These are phyloP conservation scores for Mycosphaerelloides madeirae DNA, from an alignment of 2,329 filamentous ascomycete species.

Conservation along the genomic window DNA sequence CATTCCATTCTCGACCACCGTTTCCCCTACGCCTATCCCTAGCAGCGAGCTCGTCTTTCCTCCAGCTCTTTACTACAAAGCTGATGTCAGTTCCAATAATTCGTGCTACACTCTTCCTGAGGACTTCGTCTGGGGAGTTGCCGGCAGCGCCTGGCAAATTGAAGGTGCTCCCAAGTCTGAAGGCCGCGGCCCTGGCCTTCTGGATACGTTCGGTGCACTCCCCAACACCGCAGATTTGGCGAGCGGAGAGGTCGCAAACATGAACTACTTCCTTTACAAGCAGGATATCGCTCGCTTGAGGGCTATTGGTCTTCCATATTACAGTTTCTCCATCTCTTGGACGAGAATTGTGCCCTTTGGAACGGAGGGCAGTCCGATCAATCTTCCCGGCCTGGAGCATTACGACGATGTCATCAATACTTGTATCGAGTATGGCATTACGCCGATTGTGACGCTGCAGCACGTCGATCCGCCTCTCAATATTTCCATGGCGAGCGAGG, in stretches of 20 bases:
- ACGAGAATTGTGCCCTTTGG: conserved; percentile 48
- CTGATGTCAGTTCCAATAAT: conserved; percentile 26
- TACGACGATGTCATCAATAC: conserved; percentile 47
- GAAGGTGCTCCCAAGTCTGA: conserved; percentile 30
- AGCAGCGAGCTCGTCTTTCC: conserved; percentile 33
- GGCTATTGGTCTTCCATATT: conserved; percentile 33
- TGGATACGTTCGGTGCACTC: conserved; percentile 12
- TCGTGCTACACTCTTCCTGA: conserved; percentile 29
- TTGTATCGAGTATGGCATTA: conserved; percentile 40
- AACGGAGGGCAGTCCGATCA: conserved; percentile 42
- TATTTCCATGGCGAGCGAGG: conserved; percentile 31
- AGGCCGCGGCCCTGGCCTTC: conserved; percentile 26
- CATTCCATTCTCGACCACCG: conserved; percentile 28
- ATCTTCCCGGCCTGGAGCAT: conserved; percentile 43
- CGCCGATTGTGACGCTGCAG: conserved; percentile 43
- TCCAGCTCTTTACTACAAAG: conserved; percentile 31
- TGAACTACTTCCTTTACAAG: conserved; percentile 18
- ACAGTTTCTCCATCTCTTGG: conserved; percentile 46
- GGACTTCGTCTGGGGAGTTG: conserved; percentile 33
- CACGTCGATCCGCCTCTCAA: conserved; percentile 39
- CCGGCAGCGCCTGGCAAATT: conserved; percentile 32
- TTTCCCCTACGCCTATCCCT: conserved; percentile 33
- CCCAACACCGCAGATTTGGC: conserved; percentile 24
- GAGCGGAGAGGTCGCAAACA: conserved; percentile 21
- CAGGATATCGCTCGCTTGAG: conserved; percentile 34